These are phyloP conservation scores for Urochloa ruziziensis DNA, from an alignment of 176 grass and related monocot species.

Conservation along the genomic window DNA sequence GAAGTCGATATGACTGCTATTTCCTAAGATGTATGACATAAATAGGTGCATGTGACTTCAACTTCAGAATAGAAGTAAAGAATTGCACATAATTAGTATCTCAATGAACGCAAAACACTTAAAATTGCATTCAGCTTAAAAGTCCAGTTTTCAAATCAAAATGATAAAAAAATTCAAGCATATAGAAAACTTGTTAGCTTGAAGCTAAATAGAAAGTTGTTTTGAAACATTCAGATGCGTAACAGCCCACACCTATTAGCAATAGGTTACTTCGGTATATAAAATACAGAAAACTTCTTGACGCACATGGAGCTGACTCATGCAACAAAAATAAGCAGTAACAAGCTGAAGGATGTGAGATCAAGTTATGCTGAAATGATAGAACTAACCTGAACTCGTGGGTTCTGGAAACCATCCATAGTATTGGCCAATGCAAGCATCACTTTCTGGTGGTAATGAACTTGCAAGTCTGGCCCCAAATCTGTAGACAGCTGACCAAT, in stretches of 20 bases:
- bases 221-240: not conserved
- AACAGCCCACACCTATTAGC: not conserved
- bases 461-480: constrained; percentile 91
- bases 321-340: not conserved
- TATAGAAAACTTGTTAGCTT: not conserved
- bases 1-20: not conserved
- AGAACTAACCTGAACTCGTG: constrained; percentile 74
- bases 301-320: too few species aligned
- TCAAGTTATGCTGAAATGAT: constrained; percentile 21
- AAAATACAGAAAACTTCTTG: not conserved
- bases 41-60: not conserved
- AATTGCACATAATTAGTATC: not conserved
- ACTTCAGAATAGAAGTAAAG: not conserved
- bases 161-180: not conserved
- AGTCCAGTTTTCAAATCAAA: not conserved
- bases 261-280: not conserved
- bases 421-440: constrained; percentile 80
- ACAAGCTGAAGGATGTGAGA: not conserved
- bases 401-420: constrained; percentile 99
- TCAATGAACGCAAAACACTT: not conserved
- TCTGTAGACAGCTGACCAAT: constrained; percentile 97
- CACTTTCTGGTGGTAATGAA: constrained; percentile 88
- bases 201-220: not conserved
- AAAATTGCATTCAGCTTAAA: not conserved
- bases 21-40: constrained; percentile 5